These are phyloP conservation scores for Lindgomyces ingoldianus DNA, from an alignment of 495 filamentous ascomycete genomes.

Conservation along the genomic window DNA sequence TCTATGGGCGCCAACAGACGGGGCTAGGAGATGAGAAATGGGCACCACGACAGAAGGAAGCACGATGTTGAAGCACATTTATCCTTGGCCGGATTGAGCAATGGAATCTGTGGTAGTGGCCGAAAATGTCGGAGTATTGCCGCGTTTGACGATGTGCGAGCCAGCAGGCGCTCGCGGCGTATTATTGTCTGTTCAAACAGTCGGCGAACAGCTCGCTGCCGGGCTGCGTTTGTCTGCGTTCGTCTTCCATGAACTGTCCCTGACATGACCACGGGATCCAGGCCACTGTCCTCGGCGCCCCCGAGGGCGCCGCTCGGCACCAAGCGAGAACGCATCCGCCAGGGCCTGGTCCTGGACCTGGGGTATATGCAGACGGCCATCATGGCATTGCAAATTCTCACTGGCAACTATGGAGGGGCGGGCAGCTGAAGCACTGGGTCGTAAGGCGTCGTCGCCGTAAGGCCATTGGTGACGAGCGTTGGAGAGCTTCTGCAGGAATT, in stretches of 20 bases:
- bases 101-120: no score
- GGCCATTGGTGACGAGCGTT: neutral
- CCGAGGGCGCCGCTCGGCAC: constrained; percentile 17
- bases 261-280: constrained; percentile 1
- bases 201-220: no score
- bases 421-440: constrained; percentile 16
- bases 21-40: no score
- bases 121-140: neutral
- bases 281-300: neutral
- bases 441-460: neutral
- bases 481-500: constrained; percentile 3
- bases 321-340: constrained; percentile 28
- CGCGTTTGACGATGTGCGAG: constrained; percentile 6
- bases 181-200: constrained; percentile 9
- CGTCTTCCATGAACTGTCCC: no score
- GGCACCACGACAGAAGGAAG: no score
- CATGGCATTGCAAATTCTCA: neutral
- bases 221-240: no score
- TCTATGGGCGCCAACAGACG: no score
- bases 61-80: no score
- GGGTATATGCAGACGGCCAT: constrained; percentile 26
- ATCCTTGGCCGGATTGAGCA: no score
- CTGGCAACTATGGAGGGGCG: neutral
- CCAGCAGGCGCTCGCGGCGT: no score
- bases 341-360: constrained; percentile 18